Percentiles rank a stretch among this genome's conserved stretches.
phyloP scores from a whole-genome alignment of 192 early-diverging fungal species.

The Chytriomyces sp. region DNA sequence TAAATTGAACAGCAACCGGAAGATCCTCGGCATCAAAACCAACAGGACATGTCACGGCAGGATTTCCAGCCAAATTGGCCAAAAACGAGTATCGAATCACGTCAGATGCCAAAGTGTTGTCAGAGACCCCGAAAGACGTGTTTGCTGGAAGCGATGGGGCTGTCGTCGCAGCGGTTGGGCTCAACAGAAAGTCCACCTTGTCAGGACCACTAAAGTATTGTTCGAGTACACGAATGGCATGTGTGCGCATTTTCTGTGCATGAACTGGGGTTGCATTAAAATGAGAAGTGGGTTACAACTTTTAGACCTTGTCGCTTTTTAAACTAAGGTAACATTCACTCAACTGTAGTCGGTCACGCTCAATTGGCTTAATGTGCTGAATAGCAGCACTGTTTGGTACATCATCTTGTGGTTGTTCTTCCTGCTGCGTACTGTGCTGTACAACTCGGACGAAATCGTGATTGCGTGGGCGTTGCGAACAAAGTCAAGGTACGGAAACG shows the following conservation, averaged over 20 bases:
- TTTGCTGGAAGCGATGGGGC: conserved; percentile 58
- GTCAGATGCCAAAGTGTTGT: conserved; percentile 51
- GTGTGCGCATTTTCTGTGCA: conserved; percentile 28
- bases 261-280: too few species aligned
- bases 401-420: background rate
- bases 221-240: conserved; percentile 7
- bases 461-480: conserved; percentile 65
- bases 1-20: conserved; percentile 72
- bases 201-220: background rate
- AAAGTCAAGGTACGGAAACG: conserved; percentile 64
- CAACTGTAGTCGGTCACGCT: conserved; percentile 15
- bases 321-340: background rate
- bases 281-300: too few species aligned
- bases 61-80: conserved; percentile 71
- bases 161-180: conserved; percentile 64
- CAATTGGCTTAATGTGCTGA: background rate
- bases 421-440: conserved; percentile 12
- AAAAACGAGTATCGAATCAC: conserved; percentile 62
- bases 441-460: conserved; percentile 69
- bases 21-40: conserved; percentile 60
- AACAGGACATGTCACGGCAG: conserved; percentile 64
- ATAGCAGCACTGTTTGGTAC: background rate
- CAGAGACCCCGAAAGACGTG: conserved; percentile 52
- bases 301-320: too few species aligned
- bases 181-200: conserved; percentile 53